Evolutionary conservation across 2,329 filamentous ascomycete genomes (phyloP).

Genomic region (Colletotrichum musicola): DNA sequence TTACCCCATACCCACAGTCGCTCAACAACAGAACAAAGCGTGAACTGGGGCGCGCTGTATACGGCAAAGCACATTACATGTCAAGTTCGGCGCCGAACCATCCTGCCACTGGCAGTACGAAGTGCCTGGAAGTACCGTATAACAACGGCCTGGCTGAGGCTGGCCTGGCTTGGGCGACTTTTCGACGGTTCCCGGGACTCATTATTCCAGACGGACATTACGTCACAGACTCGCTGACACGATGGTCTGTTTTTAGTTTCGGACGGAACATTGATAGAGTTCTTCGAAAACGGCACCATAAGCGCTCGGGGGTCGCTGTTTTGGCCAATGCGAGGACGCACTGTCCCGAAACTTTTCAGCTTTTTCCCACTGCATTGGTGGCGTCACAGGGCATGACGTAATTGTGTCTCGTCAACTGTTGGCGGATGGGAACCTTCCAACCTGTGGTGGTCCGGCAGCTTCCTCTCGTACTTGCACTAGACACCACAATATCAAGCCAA

Average conservation of each 20-base stretch:
- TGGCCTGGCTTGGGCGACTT: no score
- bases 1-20: no score
- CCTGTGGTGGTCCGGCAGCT: conserved; percentile 11
- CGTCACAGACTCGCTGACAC: conserved; percentile 21
- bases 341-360: conserved; percentile 25
- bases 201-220: conserved; percentile 16
- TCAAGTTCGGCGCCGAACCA: no score
- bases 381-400: conserved; percentile 36
- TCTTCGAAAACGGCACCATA: conserved; percentile 29
- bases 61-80: no score
- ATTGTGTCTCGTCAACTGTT: conserved; percentile 15
- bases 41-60: no score
- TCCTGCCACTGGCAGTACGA: no score
- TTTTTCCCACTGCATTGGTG: conserved; percentile 21
- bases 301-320: conserved; percentile 20
- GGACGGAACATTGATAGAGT: conserved; percentile 35
- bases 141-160: no score
- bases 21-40: no score
- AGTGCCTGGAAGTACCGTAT: no score
- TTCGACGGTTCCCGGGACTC: conserved; percentile 1
- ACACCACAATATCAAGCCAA: no score
- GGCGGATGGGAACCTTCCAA: conserved; percentile 16
- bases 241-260: conserved; percentile 27
- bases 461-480: no score
- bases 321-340: conserved; percentile 22